Evolutionary conservation across 2,329 filamentous ascomycete genomes (phyloP).

Genomic region (Aspergillus pseudoviridinutans): DNA sequence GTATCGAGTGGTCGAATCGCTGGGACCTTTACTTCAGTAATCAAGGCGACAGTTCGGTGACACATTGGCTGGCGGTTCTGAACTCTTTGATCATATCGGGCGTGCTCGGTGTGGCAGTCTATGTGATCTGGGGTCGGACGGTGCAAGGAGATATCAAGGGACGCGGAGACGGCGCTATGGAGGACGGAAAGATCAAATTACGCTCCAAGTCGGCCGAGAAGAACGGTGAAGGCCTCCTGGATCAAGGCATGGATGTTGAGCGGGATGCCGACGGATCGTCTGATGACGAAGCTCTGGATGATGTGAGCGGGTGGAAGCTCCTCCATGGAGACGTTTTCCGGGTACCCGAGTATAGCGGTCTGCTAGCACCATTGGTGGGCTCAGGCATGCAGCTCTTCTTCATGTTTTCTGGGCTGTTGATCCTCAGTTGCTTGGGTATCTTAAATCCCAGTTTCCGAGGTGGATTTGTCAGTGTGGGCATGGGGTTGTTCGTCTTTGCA

Average conservation of each 20-base stretch:
- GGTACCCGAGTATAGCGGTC: slow-evolving; percentile 62
- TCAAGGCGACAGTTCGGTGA: slow-evolving; percentile 73
- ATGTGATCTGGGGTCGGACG: slow-evolving; percentile 76
- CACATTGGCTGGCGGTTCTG: slow-evolving; percentile 84
- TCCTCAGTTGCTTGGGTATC: slow-evolving; percentile 70
- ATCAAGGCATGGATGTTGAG: slow-evolving; percentile 53
- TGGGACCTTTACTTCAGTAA: slow-evolving; percentile 92
- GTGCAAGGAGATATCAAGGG: slow-evolving; percentile 74
- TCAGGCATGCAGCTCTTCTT: slow-evolving; percentile 84
- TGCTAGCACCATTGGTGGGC: slow-evolving; percentile 76
- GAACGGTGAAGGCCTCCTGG: slow-evolving; percentile 54
- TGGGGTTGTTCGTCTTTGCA: slow-evolving; percentile 78
- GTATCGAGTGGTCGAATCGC: slow-evolving; percentile 74
- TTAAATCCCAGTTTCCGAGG: slow-evolving; percentile 87
- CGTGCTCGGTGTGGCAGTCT: slow-evolving; percentile 71
- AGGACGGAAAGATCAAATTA: slow-evolving; percentile 61
- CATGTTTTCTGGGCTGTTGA: slow-evolving; percentile 69
- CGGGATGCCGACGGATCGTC: slow-evolving; percentile 55
- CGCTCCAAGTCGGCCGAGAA: slow-evolving; percentile 52
- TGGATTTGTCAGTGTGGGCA: slow-evolving; percentile 78
- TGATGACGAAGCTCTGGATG: slow-evolving; percentile 71
- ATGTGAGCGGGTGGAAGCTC: slow-evolving; percentile 83
- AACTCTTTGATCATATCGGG: slow-evolving; percentile 83
- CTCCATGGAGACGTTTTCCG: slow-evolving; percentile 87
- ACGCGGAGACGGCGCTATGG: slow-evolving; percentile 61